Evolutionary conservation across 768 basidiomycete species (phyloP).

Genomic region (Podaxis sp.): DNA sequence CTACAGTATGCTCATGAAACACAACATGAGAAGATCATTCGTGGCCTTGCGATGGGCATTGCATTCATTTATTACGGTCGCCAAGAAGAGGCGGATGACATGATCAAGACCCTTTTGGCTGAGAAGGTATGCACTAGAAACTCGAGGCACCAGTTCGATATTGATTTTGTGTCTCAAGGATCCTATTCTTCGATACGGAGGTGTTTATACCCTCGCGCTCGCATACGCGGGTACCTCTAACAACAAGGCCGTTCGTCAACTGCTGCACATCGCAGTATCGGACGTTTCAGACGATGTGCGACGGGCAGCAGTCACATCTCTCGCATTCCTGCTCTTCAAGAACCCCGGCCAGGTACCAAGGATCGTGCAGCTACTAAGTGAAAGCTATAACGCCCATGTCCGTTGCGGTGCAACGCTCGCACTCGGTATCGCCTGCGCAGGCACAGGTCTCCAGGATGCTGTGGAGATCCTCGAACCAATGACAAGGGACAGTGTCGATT

Average conservation of each 20-base stretch:
- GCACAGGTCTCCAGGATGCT: conserved; percentile 95
- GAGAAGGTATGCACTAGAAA: conserved; percentile 70
- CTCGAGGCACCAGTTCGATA: background rate
- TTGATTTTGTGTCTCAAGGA: conserved; percentile 53
- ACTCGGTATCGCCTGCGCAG: conserved; percentile 95
- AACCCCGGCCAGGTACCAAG: conserved; percentile 95
- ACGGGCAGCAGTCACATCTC: conserved; percentile 91
- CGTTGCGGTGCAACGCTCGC: conserved; percentile 96
- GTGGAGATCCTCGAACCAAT: conserved; percentile 96
- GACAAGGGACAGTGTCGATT: conserved; percentile 97
- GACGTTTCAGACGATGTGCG: conserved; percentile 98
- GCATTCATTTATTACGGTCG: conserved; percentile 92
- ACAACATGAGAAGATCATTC: conserved; percentile 98
- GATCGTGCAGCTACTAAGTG: conserved; percentile 93
- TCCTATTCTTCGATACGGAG: conserved; percentile 95
- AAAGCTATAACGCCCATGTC: conserved; percentile 99
- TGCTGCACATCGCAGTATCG: conserved; percentile 95
- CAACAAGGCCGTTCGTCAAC: conserved; percentile 87
- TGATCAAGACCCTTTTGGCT: conserved; percentile 70
- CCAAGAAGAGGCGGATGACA: conserved; percentile 90
- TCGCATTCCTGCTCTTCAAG: conserved; percentile 97
- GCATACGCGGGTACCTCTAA: conserved; percentile 97
- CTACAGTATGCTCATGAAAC: conserved; percentile 94
- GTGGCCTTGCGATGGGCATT: conserved; percentile 89
- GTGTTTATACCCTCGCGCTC: conserved; percentile 93